These are phyloP conservation scores for Colletotrichum filicis DNA, from an alignment of 2,329 filamentous ascomycete genomes.

Conservation along the genomic window DNA sequence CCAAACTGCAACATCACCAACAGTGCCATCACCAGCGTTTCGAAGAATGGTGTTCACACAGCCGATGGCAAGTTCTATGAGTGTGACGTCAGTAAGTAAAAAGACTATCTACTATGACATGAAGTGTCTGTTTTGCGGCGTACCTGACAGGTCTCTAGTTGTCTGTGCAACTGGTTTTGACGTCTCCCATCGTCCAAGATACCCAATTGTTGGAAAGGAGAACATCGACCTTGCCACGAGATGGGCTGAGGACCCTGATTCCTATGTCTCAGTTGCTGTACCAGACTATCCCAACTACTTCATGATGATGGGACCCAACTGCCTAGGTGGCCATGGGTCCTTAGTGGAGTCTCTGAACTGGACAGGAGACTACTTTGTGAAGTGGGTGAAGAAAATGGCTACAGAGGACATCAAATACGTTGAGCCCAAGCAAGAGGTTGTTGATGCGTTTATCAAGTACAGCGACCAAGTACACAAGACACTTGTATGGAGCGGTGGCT, in stretches of 20 bases:
- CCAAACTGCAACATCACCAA: constrained; percentile 36
- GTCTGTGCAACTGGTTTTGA: not conserved
- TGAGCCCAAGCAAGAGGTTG: constrained; percentile 46
- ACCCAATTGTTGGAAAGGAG: not conserved
- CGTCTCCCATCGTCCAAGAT: not conserved
- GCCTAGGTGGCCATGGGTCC: constrained; percentile 31
- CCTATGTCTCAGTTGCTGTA: constrained; percentile 38
- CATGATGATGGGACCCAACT: constrained; percentile 37
- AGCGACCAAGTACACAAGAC: constrained; percentile 55
- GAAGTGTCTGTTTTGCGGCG: not conserved
- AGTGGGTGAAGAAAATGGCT: constrained; percentile 39
- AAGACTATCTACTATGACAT: not conserved
- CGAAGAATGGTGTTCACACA: constrained; percentile 25
- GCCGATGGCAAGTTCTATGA: constrained; percentile 33
- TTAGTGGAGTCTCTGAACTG: constrained; percentile 35
- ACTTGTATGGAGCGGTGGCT: constrained; percentile 51
- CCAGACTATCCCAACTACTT: constrained; percentile 46
- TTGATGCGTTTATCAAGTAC: constrained; percentile 51
- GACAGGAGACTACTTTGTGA: constrained; percentile 43
- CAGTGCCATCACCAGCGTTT: constrained; percentile 33
- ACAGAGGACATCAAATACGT: constrained; percentile 42
- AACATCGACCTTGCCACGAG: not conserved
- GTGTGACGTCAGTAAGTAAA: constrained; percentile 35
- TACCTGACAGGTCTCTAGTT: not conserved
- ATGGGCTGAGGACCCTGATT: not conserved